A percentile compares a stretch with the other conserved stretches of the same genome.
phyloP scores from a whole-genome alignment of 2,329 filamentous ascomycete genomes.

The Arachnomyces sp. region DNA sequence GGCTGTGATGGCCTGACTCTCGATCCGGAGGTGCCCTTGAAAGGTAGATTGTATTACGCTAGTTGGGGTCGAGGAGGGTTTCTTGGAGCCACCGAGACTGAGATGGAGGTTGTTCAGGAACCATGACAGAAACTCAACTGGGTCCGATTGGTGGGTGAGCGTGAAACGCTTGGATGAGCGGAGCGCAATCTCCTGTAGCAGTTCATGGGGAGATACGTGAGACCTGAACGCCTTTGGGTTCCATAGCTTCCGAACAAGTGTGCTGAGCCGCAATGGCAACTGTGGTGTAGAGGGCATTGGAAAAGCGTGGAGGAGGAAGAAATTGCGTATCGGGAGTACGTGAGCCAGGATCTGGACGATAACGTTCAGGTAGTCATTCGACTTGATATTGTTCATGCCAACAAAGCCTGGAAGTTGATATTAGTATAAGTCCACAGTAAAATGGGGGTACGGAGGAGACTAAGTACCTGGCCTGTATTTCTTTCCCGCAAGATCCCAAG shows the following conservation, averaged over 20 bases:
- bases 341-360: conserved; percentile 87
- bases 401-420: conserved; percentile 58
- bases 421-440: neutral
- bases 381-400: conserved; percentile 99
- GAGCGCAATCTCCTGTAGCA: conserved; percentile 87
- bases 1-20: conserved; percentile 87
- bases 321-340: conserved; percentile 82
- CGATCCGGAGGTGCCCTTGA: conserved; percentile 83
- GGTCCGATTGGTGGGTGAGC: conserved; percentile 82
- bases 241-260: conserved; percentile 93
- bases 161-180: conserved; percentile 89
- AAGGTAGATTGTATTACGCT: conserved; percentile 89
- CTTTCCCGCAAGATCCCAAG: conserved; percentile 72
- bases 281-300: conserved; percentile 56
- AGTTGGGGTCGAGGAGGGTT: conserved; percentile 55
- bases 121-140: conserved; percentile 94
- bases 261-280: conserved; percentile 78
- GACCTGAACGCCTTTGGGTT: conserved; percentile 93
- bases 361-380: conserved; percentile 97
- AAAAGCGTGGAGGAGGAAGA: conserved; percentile 79
- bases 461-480: conserved; percentile 67
- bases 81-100: conserved; percentile 81
- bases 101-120: conserved; percentile 94
- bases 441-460: neutral
- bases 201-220: conserved; percentile 93